Base-by-base conservation (phyloP, 2,329 filamentous ascomycete species). In the Exophiala lecanii-corni region DNA sequence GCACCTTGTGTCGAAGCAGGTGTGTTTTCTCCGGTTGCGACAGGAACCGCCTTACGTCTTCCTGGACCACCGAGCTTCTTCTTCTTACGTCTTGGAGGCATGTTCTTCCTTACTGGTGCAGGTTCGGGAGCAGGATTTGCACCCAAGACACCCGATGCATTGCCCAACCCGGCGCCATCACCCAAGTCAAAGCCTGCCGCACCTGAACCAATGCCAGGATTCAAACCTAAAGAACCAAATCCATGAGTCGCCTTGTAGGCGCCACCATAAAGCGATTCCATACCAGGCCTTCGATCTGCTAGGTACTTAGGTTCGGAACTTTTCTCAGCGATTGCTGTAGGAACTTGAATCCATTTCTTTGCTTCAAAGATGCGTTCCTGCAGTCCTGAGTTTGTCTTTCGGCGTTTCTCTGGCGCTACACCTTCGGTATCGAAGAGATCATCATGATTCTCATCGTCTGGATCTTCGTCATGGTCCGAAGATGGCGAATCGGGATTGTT, bases 261-360 rank as follows among this genome's bases (percentile, higher is more conserved):
- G n/a, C 43, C 43, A 36, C 45, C 47, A 51, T 76, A 76, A 9
- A 74, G 54, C 32, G 72, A 77, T 4, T 74, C 71, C 26, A 82
- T 61, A 10, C 79, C 79, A 54, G 75, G 74, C 43, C 79, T 67
- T 49, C 78, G 68, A 56, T 81, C 79, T 1, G 79, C 79, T 36
- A 83, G 67, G 56, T 77, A 82, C 57, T 79, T 77, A 10, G 72
- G 71, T 55, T 82, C 79, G 0, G 76, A 66, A 38, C 72, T 71
- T 54, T 82, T 76, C 18, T 56, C 54, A 9, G 54, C 54, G 16
- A 75, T 58, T 52, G 78, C 70, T 43, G 74, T 70, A 2, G 79
- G 73, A 16, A 81, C 63, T 19, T 72, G 69, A 32, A 70, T 63
- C 74, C 77, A 83, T 57, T 78, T 79, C 59, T 72, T 73, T 36